Evolutionary conservation across 495 filamentous ascomycete species (phyloP), one percentile per base, ranked within the genome.

Genomic region (Aspergillus mulundensis): DNA sequence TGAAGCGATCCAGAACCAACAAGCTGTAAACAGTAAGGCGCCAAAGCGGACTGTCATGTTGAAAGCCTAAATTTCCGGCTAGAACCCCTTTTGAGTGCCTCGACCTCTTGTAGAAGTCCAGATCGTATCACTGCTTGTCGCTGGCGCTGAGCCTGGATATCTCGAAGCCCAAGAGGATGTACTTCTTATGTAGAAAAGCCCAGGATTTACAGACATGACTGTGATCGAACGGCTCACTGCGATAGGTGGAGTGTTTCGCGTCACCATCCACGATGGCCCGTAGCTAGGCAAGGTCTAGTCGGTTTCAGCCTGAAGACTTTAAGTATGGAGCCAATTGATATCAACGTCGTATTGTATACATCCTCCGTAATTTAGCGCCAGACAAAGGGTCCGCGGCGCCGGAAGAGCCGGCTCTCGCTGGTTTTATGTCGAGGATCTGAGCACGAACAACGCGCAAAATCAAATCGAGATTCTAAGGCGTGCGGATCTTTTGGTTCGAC

Each of bases 261-360:
- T 40, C 34, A 40, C 19, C 21, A 39, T 38, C 12, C 48, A 39
- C 3, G 34, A 34, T 50, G 18, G 25, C 46, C 46, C 18, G 8
- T 19, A 50, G 16, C 30, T 15, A 36, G 19, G 15, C 16, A 21
- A 50, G 18, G 46, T 38, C 46, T 38, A 50, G 30, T 50, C 20
- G 15, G 48, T 50, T 50, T 50, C 48, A 50, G 48, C 11, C 34
- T 50, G 34, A 50, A 25, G 10, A 23, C 47, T 21, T 18, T 32
- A 15, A 39, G 18, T 21, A 50, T 23, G 19, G 30, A 38, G 4
- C 18, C 32, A 5, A 7, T 34, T 34, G 25, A 34, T 21, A 20
- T 20, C 46, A 50, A 47, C 11, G n/a, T 28, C 20, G 24, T 23
- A 19, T 48, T 36, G 1, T 25, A 48, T 16, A 34, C 21, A 46